Conservation (phyloP, 108 stramenopile species). For the Ochromonas danica region DNA sequence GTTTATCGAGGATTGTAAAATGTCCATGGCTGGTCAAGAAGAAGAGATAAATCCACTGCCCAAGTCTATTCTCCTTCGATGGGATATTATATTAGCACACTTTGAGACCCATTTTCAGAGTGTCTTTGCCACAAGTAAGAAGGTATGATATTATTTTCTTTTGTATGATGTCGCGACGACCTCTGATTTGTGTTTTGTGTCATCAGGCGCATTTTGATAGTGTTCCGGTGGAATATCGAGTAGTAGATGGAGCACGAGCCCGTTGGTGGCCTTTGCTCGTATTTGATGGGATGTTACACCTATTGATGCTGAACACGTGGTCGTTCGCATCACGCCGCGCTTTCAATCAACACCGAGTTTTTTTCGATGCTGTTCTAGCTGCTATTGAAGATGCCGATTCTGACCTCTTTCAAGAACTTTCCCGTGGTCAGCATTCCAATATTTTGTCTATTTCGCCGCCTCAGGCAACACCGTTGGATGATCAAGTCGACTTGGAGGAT, state of each 20-base stretch:
- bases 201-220: slow-evolving; percentile 15
- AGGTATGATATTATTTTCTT: background rate
- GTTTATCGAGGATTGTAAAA: no score
- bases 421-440: no score
- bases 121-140: background rate
- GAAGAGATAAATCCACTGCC: no score
- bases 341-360: slow-evolving; percentile 6
- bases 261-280: background rate
- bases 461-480: no score
- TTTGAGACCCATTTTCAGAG: no score
- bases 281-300: background rate
- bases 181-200: background rate
- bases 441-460: no score
- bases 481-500: no score
- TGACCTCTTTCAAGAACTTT: background rate
- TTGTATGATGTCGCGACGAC: background rate
- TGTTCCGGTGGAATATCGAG: background rate
- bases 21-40: no score
- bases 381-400: background rate
- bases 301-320: background rate
- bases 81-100: no score
- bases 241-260: background rate
- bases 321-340: background rate
- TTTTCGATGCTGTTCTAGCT: background rate
- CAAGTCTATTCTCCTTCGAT: no score